phyloP scores from a whole-genome alignment of 2,329 filamentous ascomycete species.

The Alternaria incomplexa region DNA sequence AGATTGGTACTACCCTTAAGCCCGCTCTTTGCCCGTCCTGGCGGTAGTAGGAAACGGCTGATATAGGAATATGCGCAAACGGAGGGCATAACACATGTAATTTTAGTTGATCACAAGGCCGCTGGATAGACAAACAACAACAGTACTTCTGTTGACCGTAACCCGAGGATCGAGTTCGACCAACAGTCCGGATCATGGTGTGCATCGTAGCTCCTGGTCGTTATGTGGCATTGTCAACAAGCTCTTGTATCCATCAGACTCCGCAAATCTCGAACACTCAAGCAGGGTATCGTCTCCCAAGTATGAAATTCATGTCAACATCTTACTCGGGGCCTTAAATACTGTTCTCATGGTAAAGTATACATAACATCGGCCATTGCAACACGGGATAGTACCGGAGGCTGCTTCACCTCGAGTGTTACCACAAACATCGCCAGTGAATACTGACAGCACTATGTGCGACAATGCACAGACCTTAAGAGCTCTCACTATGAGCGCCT shows the following conservation, averaged over 20 bases:
- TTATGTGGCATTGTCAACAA: neutral
- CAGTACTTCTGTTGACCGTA: neutral
- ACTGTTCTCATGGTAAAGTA: neutral
- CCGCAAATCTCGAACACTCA: neutral
- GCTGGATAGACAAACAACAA: too few relatives aligned
- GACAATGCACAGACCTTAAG: neutral
- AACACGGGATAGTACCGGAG: neutral
- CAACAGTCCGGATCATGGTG: neutral
- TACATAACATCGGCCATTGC: neutral
- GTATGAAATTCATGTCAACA: neutral
- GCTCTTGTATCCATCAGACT: neutral
- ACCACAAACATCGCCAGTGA: neutral
- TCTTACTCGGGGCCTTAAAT: accelerated
- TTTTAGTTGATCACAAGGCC: too few relatives aligned
- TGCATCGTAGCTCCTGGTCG: neutral
- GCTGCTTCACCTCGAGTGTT: neutral
- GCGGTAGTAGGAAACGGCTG: too few relatives aligned
- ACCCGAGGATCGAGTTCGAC: neutral
- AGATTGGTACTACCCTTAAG: neutral
- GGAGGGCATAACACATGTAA: too few relatives aligned
- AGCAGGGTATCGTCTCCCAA: neutral
- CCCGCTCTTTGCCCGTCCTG: neutral
- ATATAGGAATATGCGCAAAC: too few relatives aligned
- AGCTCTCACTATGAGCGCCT: neutral
- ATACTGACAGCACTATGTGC: neutral